Percentiles rank a stretch among this genome's conserved stretches.
Evolutionary conservation across 352 stramenopile species (phyloP).

Genomic region (Phytophthora citrophthora): DNA sequence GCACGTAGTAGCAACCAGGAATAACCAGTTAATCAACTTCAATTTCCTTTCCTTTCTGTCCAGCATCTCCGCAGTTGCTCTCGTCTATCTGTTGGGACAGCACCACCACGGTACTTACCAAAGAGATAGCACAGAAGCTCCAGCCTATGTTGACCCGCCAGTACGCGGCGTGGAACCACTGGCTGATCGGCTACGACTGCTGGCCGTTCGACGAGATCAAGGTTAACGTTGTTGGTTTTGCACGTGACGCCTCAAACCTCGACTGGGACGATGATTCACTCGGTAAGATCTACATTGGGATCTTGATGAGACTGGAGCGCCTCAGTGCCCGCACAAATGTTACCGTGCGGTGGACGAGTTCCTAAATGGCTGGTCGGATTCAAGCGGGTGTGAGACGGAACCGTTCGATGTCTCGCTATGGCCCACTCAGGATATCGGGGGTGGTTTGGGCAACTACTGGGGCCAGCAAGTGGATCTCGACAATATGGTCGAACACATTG

Average conservation of each 20-base stretch:
- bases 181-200: constrained; percentile 32
- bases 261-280: constrained; percentile 46
- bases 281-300: constrained; percentile 30
- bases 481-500: constrained; percentile 28
- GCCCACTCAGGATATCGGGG: constrained; percentile 28
- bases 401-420: constrained; percentile 47
- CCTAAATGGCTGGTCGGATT: constrained; percentile 11
- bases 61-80: constrained; percentile 2
- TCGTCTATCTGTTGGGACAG: constrained; percentile 37
- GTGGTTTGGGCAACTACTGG: constrained; percentile 24
- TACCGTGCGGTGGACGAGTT: constrained; percentile 21
- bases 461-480: constrained; percentile 32
- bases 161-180: constrained; percentile 31
- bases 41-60: too few species aligned
- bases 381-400: constrained; percentile 32
- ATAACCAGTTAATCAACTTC: too few species aligned
- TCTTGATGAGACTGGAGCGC: constrained; percentile 21
- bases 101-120: constrained; percentile 34
- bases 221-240: constrained; percentile 27
- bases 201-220: constrained; percentile 30
- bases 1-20: too few species aligned
- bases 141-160: constrained; percentile 41
- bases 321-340: constrained; percentile 33
- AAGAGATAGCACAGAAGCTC: constrained; percentile 42
- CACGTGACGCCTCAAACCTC: constrained; percentile 18